Conservation (phyloP, 805 yeast species). For the Vanderwaltozyma verrucispora region DNA sequence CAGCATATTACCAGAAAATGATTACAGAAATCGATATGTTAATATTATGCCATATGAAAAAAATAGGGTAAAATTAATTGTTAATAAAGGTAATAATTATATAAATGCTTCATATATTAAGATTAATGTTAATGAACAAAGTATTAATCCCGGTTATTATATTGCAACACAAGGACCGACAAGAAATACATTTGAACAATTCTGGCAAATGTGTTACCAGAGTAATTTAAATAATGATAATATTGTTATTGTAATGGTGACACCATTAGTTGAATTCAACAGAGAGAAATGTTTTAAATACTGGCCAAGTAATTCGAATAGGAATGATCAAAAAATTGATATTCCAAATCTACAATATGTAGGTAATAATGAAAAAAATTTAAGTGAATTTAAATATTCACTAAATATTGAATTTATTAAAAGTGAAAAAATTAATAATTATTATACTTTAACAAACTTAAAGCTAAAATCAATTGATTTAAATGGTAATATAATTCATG, state of each 20-base stretch:
- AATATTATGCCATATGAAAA: slow-evolving; percentile 59
- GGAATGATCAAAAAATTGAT: slow-evolving; percentile 2
- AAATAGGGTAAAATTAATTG: slow-evolving; percentile 38
- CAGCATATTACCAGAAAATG: slow-evolving; percentile 17
- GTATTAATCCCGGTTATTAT: slow-evolving; percentile 30
- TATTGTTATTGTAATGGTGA: slow-evolving; percentile 58
- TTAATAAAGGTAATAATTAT: slow-evolving; percentile 40
- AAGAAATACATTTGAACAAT: slow-evolving; percentile 62
- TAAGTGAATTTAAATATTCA: slow-evolving; percentile 14
- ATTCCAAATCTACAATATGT: slow-evolving; percentile 14
- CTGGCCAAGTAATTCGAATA: slow-evolving; percentile 42
- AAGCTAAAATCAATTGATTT: slow-evolving; percentile 9
- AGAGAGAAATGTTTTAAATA: slow-evolving; percentile 70
- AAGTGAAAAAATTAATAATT: slow-evolving; percentile 13
- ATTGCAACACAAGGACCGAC: slow-evolving; percentile 79
- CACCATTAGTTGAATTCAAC: slow-evolving; percentile 61
- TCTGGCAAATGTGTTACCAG: slow-evolving; percentile 77
- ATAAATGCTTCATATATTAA: slow-evolving; percentile 75
- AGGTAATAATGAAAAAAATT: slow-evolving; percentile 12
- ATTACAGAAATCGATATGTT: slow-evolving; percentile 44
- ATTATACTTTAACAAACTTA: slow-evolving; percentile 19
- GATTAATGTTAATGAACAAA: slow-evolving; percentile 17
- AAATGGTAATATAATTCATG: slow-evolving; percentile 27
- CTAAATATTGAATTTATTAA: slow-evolving; percentile 13
- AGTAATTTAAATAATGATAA: slow-evolving; percentile 46